Evolutionary conservation across 352 stramenopile species (phyloP), one percentile per base, ranked within the genome.

Genomic region (Aphanomyces euteiches): DNA sequence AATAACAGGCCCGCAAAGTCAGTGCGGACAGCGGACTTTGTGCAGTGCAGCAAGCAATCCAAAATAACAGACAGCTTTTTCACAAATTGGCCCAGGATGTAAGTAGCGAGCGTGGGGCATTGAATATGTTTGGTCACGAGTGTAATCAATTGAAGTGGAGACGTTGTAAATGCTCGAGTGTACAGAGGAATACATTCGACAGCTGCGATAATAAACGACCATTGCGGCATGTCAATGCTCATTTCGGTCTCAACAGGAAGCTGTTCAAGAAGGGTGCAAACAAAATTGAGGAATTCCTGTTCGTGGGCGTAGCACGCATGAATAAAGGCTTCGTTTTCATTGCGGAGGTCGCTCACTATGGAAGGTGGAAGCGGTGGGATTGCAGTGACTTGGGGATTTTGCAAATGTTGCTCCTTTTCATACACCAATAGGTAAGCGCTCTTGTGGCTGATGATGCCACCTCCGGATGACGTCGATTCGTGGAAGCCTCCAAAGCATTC

Each of bases 401-500:
- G 8, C 50, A 19, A 21, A 34, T 58, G n/a, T 12, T 37, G 17
- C 15, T 56, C 6, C 13, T 36, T 17, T 36, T 73, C 67, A 40
- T 77, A 77, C 19, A 77, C 66, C 21, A 77, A 50, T 17, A 77
- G 74, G 61, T 77, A 77, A 4, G 72, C 72, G 48, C 59, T 77
- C 66, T 74, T 74, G 12, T 67, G n/a, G 48, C 72, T 74, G 13
- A 56, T 15, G 3, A 60, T 21, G 4, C 40, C 21, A 7, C 4
- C 21, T 36, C 39, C 40, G 8, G 37, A 34, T 28, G 28, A 28
- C 28, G 28, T 28, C 28, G 28, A 28, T 28, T 28, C 28, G 43
- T 53, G 10, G 37, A 40, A n/a, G 12, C 67, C 67, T 19, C 67
- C 67, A 73, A 73, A 73, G 56, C 67, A 73, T 57, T 73, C 67